These are phyloP conservation scores for Talaromyces sp. DNA, from an alignment of 2,329 filamentous ascomycete genomes.

Conservation along the genomic window DNA sequence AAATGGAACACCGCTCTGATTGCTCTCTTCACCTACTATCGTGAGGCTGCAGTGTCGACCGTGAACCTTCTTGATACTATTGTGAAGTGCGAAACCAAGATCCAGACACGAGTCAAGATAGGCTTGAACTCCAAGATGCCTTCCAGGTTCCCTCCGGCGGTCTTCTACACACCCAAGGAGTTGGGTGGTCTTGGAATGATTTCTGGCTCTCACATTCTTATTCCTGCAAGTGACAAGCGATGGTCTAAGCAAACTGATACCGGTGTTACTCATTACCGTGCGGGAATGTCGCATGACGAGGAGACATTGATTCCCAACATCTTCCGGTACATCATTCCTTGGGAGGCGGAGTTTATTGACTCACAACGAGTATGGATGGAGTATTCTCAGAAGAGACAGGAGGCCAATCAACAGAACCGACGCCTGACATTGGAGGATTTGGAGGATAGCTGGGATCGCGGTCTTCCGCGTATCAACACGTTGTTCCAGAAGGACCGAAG, in stretches of 20 bases:
- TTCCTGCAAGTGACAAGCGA: constrained; percentile 93
- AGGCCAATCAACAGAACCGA: constrained; percentile 96
- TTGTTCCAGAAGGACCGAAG: constrained; percentile 98
- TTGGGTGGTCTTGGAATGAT: constrained; percentile 98
- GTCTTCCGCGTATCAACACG: constrained; percentile 95
- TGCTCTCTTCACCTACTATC: constrained; percentile 96
- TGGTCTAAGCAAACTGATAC: constrained; percentile 98
- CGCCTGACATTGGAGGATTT: constrained; percentile 91
- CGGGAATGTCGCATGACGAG: constrained; percentile 97
- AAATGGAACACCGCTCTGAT: constrained; percentile 99
- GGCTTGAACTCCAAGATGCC: constrained; percentile 99
- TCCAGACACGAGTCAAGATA: constrained; percentile 98
- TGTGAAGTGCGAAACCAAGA: constrained; percentile 99
- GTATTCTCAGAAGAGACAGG: constrained; percentile 94
- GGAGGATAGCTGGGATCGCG: constrained; percentile 97
- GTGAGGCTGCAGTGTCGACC: constrained; percentile 93
- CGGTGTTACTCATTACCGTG: constrained; percentile 92
- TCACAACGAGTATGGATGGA: constrained; percentile 99
- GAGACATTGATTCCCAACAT: constrained; percentile 98
- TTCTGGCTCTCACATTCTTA: constrained; percentile 94
- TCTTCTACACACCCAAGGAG: constrained; percentile 98
- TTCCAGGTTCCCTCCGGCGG: constrained; percentile 93
- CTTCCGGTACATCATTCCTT: constrained; percentile 98
- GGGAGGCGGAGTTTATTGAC: constrained; percentile 98
- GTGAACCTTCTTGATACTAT: constrained; percentile 93